These are phyloP conservation scores for Lolium rigidum DNA, from an alignment of 176 grass and related monocot genomes.

Conservation along the genomic window DNA sequence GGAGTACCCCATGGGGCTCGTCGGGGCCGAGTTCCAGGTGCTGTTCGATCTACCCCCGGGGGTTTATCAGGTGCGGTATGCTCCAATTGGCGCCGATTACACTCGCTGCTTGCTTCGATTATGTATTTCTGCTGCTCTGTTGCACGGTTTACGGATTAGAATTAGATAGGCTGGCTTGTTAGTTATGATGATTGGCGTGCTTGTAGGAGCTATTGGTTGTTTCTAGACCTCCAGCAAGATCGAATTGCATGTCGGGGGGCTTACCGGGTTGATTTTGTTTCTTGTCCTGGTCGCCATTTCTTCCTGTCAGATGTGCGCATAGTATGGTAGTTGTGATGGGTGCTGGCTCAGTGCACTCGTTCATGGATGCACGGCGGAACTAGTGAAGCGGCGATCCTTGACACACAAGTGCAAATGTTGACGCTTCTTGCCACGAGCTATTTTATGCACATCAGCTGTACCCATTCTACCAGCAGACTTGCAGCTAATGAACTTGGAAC, in stretches of 20 bases:
- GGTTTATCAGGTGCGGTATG: slow-evolving; percentile 54
- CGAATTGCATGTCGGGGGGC: not conserved
- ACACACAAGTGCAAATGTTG: not conserved
- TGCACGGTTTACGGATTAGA: not conserved
- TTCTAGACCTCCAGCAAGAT: not conserved
- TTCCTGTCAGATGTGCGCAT: not conserved
- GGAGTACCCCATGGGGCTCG: slow-evolving; percentile 51
- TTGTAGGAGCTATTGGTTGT: slow-evolving; percentile 8
- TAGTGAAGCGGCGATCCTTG: not conserved
- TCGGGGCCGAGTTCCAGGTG: slow-evolving; percentile 58
- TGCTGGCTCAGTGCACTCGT: not conserved
- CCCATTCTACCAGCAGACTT: not conserved
- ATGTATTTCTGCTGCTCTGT: not conserved
- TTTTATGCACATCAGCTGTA: slow-evolving; percentile 10
- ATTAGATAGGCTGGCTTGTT: not conserved
- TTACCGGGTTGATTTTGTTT: not conserved
- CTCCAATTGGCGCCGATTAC: slow-evolving; percentile 16
- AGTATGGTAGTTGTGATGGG: slow-evolving; percentile 33
- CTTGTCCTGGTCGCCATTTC: not conserved
- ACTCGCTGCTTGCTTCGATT: not conserved
- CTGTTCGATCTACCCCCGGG: slow-evolving; percentile 64
- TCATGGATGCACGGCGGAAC: not conserved
- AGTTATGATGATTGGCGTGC: not conserved
- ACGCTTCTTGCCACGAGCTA: not conserved
- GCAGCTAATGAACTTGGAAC: not conserved